These are phyloP conservation scores for Starmera caribaea DNA, from an alignment of 805 yeast genomes.

Conservation along the genomic window DNA sequence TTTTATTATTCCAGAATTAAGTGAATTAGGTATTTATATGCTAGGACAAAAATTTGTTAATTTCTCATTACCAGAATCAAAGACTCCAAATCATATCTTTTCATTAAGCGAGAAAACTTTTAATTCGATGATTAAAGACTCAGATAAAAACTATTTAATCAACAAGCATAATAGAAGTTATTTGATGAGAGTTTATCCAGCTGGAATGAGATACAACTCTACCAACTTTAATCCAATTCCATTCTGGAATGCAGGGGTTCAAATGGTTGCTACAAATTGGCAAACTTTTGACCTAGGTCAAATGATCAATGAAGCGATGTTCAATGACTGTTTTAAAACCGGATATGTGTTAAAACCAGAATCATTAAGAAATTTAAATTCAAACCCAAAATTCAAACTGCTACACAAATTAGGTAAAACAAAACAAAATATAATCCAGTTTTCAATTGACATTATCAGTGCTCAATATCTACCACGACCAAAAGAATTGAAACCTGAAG, in stretches of 20 bases:
- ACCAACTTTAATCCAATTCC: slow-evolving; percentile 71
- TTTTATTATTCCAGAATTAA: slow-evolving; percentile 33
- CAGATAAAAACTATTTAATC: slow-evolving; percentile 41
- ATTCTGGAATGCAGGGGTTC: slow-evolving; percentile 82
- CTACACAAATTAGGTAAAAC: slow-evolving; percentile 7
- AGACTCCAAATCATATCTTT: slow-evolving; percentile 71
- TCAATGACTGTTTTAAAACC: slow-evolving; percentile 42
- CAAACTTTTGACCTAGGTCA: slow-evolving; percentile 87
- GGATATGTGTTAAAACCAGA: slow-evolving; percentile 81
- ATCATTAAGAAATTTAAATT: slow-evolving; percentile 21
- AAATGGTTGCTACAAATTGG: slow-evolving; percentile 97
- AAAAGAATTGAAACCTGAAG: slow-evolving; percentile 34
- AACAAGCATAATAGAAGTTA: slow-evolving; percentile 69
- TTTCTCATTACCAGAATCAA: slow-evolving; percentile 80
- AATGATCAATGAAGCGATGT: slow-evolving; percentile 78
- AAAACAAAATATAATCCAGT: slow-evolving; percentile 6
- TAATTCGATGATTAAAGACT: slow-evolving; percentile 54
- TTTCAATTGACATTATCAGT: slow-evolving; percentile 47
- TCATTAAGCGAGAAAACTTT: slow-evolving; percentile 74
- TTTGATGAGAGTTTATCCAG: slow-evolving; percentile 83
- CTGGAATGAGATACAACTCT: slow-evolving; percentile 65
- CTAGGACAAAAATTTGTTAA: slow-evolving; percentile 68
- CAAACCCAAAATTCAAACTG: slow-evolving; percentile 14
- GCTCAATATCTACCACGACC: slow-evolving; percentile 82
- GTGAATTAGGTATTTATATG: slow-evolving; percentile 55